These are phyloP conservation scores for Penicillium hordei DNA, from an alignment of 2,329 filamentous ascomycete genomes.

Conservation along the genomic window DNA sequence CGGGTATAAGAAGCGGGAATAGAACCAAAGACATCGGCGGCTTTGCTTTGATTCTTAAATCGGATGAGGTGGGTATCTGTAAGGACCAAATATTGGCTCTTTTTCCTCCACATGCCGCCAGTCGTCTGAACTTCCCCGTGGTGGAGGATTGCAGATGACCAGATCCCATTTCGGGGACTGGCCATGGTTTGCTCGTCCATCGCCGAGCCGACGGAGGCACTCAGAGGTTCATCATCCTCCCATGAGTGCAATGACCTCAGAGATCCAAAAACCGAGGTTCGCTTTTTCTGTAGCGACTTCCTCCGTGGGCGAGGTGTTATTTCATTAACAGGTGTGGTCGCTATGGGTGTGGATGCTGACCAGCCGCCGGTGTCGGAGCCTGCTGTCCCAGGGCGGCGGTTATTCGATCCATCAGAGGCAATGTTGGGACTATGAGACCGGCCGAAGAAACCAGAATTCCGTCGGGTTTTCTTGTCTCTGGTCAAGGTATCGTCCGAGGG, in stretches of 20 bases:
- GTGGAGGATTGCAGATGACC: conserved; percentile 54
- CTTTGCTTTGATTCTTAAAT: conserved; percentile 67
- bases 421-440: conserved; percentile 26
- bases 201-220: conserved; percentile 53
- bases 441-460: conserved; percentile 43
- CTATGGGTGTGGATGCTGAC: conserved; percentile 14
- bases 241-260: conserved; percentile 54
- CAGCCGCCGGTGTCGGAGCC: conserved; percentile 28
- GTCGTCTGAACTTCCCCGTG: conserved; percentile 71
- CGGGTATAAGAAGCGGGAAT: conserved; percentile 46
- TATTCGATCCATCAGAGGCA: conserved; percentile 30
- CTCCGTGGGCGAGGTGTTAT: conserved; percentile 37
- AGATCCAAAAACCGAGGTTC: conserved; percentile 61
- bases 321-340: conserved; percentile 25
- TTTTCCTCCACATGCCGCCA: conserved; percentile 69
- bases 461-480: conserved; percentile 37
- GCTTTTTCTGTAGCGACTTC: conserved; percentile 47
- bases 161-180: conserved; percentile 39
- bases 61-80: conserved; percentile 67
- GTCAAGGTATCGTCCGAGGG: conserved; percentile 39
- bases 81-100: conserved; percentile 69
- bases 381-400: conserved; percentile 31
- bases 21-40: conserved; percentile 61
- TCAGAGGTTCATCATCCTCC: conserved; percentile 53
- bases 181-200: conserved; percentile 48